phyloP scores from a whole-genome alignment of 2,329 filamentous ascomycete genomes.

The Neoscytalidium dimidiatum region DNA sequence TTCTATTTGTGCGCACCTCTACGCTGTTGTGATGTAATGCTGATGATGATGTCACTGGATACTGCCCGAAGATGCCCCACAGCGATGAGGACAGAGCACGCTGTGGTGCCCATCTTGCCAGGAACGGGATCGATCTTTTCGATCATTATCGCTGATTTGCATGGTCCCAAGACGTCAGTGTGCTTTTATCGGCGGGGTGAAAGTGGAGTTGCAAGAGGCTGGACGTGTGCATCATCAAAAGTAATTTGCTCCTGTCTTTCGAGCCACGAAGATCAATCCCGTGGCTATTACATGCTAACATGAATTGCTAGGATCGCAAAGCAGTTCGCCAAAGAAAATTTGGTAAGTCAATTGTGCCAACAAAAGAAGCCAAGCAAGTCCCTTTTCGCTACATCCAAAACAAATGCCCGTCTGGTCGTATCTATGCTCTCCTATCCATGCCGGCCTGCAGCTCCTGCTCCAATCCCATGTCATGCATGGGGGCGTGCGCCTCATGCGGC shows the following conservation, averaged over 20 bases:
- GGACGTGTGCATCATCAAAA: neutral
- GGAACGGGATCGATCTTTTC: neutral
- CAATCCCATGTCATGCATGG: constrained; percentile 16
- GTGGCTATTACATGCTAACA: neutral
- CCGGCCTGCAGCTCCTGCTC: constrained; percentile 21
- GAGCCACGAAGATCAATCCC: neutral
- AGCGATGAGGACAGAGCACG: neutral
- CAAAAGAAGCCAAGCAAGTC: neutral
- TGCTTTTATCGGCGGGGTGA: neutral
- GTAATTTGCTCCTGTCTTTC: constrained; percentile 5
- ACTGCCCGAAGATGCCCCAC: neutral
- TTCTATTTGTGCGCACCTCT: neutral
- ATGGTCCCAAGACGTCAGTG: constrained; percentile 1
- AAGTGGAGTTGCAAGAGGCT: neutral
- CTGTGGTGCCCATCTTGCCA: neutral
- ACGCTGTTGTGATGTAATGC: neutral
- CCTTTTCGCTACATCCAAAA: constrained; percentile 13
- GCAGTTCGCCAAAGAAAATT: neutral
- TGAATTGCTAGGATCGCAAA: constrained; percentile 3
- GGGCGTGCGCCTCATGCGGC: constrained; percentile 54
- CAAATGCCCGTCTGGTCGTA: constrained; percentile 5
- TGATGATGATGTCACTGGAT: constrained; percentile 1
- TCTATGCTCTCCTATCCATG: constrained; percentile 21
- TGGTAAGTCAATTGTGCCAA: neutral
- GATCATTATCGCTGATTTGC: neutral